Percentiles rank a stretch among this genome's conserved stretches.
Evolutionary conservation across 2,329 filamentous ascomycete genomes (phyloP).

Genomic region (Monosporascus sp.): DNA sequence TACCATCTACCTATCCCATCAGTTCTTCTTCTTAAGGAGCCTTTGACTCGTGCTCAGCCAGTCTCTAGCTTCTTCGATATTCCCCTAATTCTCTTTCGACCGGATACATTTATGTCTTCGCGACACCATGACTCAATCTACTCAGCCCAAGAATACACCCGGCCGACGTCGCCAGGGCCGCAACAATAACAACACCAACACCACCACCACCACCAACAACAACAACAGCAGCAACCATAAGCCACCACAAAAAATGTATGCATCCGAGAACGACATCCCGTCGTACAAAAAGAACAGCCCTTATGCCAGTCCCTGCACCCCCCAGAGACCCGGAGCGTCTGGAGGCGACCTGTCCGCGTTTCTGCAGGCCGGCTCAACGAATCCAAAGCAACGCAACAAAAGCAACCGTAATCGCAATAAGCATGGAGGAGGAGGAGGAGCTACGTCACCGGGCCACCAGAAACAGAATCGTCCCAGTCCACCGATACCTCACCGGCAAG

Average conservation of each 20-base stretch:
- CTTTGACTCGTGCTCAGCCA: conserved; percentile 8
- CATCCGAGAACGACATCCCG: conserved; percentile 52
- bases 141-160: conserved; percentile 30
- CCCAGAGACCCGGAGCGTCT: conserved; percentile 35
- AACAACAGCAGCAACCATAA: conserved; percentile 25
- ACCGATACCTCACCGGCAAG: conserved; percentile 41
- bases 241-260: conserved; percentile 48
- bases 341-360: conserved; percentile 29
- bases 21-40: neutral
- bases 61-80: neutral
- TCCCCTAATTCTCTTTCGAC: conserved; percentile 1
- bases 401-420: conserved; percentile 24
- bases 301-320: conserved; percentile 35
- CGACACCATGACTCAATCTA: conserved; percentile 30
- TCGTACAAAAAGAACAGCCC: conserved; percentile 27
- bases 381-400: conserved; percentile 25
- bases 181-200: conserved; percentile 29
- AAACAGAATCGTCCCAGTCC: conserved; percentile 40
- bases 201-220: conserved; percentile 29
- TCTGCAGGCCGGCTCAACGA: conserved; percentile 22
- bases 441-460: conserved; percentile 37
- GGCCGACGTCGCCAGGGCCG: conserved; percentile 37
- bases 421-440: conserved; percentile 23
- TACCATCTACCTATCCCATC: too few species aligned
- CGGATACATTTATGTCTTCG: conserved; percentile 17